Percentiles rank a stretch among this genome's conserved stretches.
Evolutionary conservation across 352 stramenopile genomes (phyloP).

Genomic region (Elongisporangium prolatum): DNA sequence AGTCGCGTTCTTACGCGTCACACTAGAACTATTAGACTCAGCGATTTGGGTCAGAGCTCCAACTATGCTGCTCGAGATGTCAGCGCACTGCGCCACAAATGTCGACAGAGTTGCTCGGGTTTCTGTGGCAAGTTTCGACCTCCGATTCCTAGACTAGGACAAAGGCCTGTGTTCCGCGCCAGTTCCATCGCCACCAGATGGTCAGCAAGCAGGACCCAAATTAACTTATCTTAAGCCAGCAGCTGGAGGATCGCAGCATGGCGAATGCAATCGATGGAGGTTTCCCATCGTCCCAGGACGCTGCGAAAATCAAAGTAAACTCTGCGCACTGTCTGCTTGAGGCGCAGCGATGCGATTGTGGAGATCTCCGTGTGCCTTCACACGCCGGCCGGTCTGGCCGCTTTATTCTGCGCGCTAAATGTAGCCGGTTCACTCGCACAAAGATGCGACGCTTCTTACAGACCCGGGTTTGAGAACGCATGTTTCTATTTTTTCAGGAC

Average conservation of each 20-base stretch:
- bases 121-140: too few relatives aligned
- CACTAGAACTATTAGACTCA: too few relatives aligned
- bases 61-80: too few relatives aligned
- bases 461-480: neutral
- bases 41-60: too few relatives aligned
- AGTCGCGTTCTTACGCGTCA: too few relatives aligned
- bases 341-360: neutral
- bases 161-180: neutral
- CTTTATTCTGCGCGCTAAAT: neutral
- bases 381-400: neutral
- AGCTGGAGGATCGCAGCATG: too few relatives aligned
- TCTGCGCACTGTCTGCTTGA: neutral
- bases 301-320: neutral
- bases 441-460: neutral
- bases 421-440: neutral
- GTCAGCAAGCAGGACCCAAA: neutral
- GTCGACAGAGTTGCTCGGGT: too few relatives aligned
- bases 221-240: neutral
- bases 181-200: neutral
- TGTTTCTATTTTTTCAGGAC: neutral
- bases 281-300: neutral
- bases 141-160: neutral
- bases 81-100: too few relatives aligned
- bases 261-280: neutral
- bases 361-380: neutral